These are phyloP conservation scores for Ananas comosus DNA, from an alignment of 176 grass and related monocot species.

Conservation along the genomic window DNA sequence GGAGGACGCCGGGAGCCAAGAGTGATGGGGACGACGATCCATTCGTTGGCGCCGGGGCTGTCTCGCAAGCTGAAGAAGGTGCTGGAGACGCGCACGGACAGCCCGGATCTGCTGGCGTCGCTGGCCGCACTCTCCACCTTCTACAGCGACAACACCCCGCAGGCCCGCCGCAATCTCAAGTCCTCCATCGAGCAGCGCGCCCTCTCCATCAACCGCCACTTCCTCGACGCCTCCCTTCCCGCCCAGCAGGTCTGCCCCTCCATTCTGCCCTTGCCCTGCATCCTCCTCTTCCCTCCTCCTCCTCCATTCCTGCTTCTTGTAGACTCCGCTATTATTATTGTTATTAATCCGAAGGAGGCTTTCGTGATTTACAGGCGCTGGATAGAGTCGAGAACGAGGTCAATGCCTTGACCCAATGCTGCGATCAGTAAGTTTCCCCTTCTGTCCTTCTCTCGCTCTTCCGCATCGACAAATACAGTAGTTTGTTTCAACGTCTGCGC, in stretches of 20 bases:
- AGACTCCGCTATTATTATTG: background rate
- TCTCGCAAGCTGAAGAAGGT: constrained; percentile 98
- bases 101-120: constrained; percentile 78
- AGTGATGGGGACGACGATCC: constrained; percentile 23
- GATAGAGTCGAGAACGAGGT: constrained; percentile 87
- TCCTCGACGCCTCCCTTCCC: constrained; percentile 79
- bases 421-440: constrained; percentile 55
- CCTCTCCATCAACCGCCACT: constrained; percentile 83
- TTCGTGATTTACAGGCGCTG: constrained; percentile 37
- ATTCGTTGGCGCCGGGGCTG: constrained; percentile 56
- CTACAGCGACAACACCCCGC: constrained; percentile 82
- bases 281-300: background rate
- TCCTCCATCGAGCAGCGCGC: constrained; percentile 85
- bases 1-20: too few species aligned
- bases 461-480: too few species aligned
- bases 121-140: constrained; percentile 80
- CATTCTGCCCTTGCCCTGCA: background rate
- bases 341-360: background rate
- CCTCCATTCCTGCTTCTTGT: background rate
- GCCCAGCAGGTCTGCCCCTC: constrained; percentile 39
- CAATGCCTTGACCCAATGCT: constrained; percentile 56
- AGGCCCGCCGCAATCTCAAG: constrained; percentile 92
- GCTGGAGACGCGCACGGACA: constrained; percentile 88
- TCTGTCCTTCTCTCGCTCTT: too few species aligned
- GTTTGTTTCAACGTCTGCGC: too few species aligned